Evolutionary conservation across 2,329 filamentous ascomycete species (phyloP).

Genomic region (Ophiosphaerella narmari): DNA sequence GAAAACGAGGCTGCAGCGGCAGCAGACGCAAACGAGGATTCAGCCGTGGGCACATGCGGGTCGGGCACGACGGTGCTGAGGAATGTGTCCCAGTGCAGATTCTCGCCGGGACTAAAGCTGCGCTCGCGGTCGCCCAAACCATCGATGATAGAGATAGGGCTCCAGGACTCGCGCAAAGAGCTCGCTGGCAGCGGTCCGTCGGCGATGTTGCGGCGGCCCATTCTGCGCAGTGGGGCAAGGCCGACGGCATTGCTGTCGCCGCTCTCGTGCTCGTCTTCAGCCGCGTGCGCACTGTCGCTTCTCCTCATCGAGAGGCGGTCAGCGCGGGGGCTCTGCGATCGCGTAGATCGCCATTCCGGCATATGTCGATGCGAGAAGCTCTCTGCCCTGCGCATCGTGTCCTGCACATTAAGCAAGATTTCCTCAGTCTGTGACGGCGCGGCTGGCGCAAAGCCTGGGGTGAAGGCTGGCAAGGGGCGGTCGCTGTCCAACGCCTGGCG

Average conservation of each 20-base stretch:
- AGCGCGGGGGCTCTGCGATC: conserved; percentile 17
- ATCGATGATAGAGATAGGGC: conserved; percentile 56
- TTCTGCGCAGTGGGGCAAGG: conserved; percentile 45
- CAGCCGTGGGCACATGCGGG: conserved; percentile 75
- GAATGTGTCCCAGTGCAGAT: conserved; percentile 77
- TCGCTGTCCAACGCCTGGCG: conserved; percentile 13
- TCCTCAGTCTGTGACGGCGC: conserved; percentile 16
- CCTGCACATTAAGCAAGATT: conserved; percentile 7
- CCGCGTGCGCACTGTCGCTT: conserved; percentile 6
- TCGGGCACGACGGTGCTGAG: conserved; percentile 81
- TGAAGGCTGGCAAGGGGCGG: conserved; percentile 35
- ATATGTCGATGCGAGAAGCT: conserved; percentile 2
- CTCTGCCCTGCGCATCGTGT: background rate
- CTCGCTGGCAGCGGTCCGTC: conserved; percentile 43
- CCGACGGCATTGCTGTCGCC: conserved; percentile 33
- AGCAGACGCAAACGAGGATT: conserved; percentile 80
- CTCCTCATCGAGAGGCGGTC: conserved; percentile 2
- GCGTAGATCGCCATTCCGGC: conserved; percentile 10
- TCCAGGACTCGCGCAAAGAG: conserved; percentile 46
- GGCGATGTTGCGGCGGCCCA: conserved; percentile 44
- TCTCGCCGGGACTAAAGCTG: conserved; percentile 69
- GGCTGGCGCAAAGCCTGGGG: conserved; percentile 43
- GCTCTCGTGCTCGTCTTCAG: conserved; percentile 27
- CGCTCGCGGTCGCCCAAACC: conserved; percentile 84
- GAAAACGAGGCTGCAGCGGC: conserved; percentile 58